These are phyloP conservation scores for Cenchrus fungigraminus DNA, from an alignment of 176 grass and related monocot genomes.

Conservation along the genomic window DNA sequence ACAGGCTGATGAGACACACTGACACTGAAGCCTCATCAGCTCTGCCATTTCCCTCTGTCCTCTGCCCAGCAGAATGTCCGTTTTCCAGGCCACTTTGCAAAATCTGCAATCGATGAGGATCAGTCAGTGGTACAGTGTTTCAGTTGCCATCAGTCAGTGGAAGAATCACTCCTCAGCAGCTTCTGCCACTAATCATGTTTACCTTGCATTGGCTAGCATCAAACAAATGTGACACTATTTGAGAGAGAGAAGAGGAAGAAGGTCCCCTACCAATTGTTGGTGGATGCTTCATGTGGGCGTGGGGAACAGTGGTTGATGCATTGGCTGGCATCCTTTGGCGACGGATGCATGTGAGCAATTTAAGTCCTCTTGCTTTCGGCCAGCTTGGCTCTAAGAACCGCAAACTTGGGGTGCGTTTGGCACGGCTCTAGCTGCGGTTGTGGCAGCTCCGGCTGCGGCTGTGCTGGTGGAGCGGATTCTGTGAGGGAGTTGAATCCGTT, in stretches of 20 bases:
- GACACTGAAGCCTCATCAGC: conserved; percentile 13
- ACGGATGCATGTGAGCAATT: conserved; percentile 46
- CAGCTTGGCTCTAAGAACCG: conserved; percentile 21
- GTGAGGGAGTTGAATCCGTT: too few species aligned
- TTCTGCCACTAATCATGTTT: not conserved
- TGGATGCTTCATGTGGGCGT: not conserved
- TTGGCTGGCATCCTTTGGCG: conserved; percentile 19
- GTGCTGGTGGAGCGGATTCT: too few species aligned
- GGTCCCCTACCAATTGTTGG: conserved; percentile 30
- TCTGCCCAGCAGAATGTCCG: conserved; percentile 32
- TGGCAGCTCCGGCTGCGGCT: too few species aligned
- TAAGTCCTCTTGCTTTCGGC: conserved; percentile 41
- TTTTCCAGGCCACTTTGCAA: not conserved
- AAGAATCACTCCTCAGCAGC: not conserved
- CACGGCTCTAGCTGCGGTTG: not conserved
- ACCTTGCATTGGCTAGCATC: not conserved
- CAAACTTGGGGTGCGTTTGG: conserved; percentile 16
- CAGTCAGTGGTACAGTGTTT: not conserved
- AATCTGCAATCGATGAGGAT: not conserved
- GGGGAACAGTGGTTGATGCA: conserved; percentile 15
- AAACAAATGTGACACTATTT: conserved; percentile 11
- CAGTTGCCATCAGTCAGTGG: not conserved
- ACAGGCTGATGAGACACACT: not conserved
- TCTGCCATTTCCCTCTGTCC: conserved; percentile 11
- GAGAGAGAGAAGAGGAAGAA: not conserved